Evolutionary conservation across 78 protist genomes (phyloP), one percentile per base, ranked within the genome.

Genomic region (Dictyostelium capitatum): DNA sequence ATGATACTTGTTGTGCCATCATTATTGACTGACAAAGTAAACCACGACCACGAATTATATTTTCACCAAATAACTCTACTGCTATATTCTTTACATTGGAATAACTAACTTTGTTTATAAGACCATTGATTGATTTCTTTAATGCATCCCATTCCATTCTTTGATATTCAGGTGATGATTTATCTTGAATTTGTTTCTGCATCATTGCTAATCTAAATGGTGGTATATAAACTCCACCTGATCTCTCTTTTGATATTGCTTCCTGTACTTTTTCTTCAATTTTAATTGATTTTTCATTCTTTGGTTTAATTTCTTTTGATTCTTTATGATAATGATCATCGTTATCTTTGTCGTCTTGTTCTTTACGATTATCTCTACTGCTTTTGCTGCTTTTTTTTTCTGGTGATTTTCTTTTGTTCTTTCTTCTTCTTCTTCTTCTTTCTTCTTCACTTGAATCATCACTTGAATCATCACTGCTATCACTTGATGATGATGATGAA

Each of bases 41-140:
- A 37, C 99, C 99, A 3, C 97, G 77, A 7, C 99, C 99, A 28
- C 99, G 95, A 47, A 98, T 95, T 11, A 99, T 56, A 81, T 99
- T 99, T 81, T 98, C 99, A 0, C 75, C 64, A 94, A 99, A 97
- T 70, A 98, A 32, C 69, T 98, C 99, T 4, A 75, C 84, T 20
- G 97, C 95, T 53, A 99, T 91, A 43, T 90, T 47, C 90, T 92
- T 80, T 25, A 98, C 80, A 92, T 98, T 98, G 65, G 90, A 48
- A 7, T 23, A 37, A 83, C 95, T 97, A 47, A 97, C 97, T 89
- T 98, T 99, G 98, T 99, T 99, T 65, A 98, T 84, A 0, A 98
- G 43, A 12, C 99, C 99, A 91, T 98, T 98, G 77, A 98, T 89
- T 30, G 94, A 67, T 96, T 99, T 98, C 37, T 92, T 95, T 14